Conservation (phyloP, 2,329 filamentous ascomycete genomes). For the Phialemoniopsis sp. region DNA sequence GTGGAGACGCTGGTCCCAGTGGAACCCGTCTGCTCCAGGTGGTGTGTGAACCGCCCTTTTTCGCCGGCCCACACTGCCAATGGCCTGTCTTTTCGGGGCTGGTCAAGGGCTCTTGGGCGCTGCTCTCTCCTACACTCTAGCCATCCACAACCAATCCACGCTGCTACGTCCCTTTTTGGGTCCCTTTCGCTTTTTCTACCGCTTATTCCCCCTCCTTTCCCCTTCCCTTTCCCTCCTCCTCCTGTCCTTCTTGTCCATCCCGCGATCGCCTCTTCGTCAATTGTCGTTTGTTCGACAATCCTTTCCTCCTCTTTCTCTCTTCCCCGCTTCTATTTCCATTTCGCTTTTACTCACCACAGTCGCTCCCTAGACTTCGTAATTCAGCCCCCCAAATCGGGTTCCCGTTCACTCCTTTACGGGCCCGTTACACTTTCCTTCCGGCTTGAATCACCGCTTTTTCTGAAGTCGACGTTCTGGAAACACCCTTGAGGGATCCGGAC, state of each 20-base stretch:
- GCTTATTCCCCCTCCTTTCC: constrained; percentile 1
- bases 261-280: constrained; percentile 6
- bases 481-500: constrained; percentile 8
- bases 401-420: constrained; percentile 50
- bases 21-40: too few relatives aligned
- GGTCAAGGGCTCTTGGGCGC: too few relatives aligned
- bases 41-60: constrained; percentile 7
- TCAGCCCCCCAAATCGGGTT: constrained; percentile 32
- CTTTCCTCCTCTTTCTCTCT: constrained; percentile 8
- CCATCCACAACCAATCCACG: background rate
- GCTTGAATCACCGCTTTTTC: constrained; percentile 17
- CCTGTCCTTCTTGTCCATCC: constrained; percentile 7
- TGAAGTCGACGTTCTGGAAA: constrained; percentile 21
- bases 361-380: constrained; percentile 40
- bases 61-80: background rate
- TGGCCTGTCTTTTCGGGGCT: too few relatives aligned
- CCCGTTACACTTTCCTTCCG: constrained; percentile 36
- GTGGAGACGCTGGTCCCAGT: too few relatives aligned
- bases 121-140: too few relatives aligned
- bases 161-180: constrained; percentile 7
- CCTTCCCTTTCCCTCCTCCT: constrained; percentile 1
- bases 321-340: constrained; percentile 10
- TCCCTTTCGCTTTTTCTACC: constrained; percentile 7
- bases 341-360: constrained; percentile 44
- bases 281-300: background rate